Evolutionary conservation across 2,329 filamentous ascomycete genomes (phyloP).

Genomic region (Parastagonospora nodorum): DNA sequence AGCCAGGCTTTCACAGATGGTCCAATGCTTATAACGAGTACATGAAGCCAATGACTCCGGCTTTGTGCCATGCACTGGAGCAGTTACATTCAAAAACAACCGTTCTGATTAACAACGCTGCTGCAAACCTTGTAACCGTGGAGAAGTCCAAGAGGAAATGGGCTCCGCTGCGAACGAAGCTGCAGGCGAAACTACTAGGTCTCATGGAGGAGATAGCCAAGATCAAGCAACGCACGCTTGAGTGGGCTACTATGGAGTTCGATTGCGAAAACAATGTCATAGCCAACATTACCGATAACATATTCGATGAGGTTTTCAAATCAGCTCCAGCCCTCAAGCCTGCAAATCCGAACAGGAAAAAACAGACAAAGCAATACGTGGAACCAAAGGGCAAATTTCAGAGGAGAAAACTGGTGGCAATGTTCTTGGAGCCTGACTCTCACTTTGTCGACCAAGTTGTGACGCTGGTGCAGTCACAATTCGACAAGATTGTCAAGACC

Average conservation of each 20-base stretch:
- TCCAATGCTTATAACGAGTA: neutral
- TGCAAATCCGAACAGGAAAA: neutral
- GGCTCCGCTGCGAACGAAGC: neutral
- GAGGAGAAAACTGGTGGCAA: neutral
- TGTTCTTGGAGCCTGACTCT: neutral
- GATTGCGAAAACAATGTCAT: constrained; percentile 18
- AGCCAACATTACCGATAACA: constrained; percentile 11
- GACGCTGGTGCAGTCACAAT: neutral
- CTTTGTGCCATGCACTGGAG: constrained; percentile 4
- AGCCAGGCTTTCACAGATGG: constrained; percentile 18
- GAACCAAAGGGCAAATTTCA: neutral
- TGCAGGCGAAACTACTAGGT: constrained; percentile 8
- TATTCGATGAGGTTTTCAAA: constrained; percentile 16
- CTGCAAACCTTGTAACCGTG: constrained; percentile 18
- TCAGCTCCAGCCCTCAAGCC: neutral
- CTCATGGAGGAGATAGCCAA: constrained; percentile 10
- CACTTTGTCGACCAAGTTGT: neutral
- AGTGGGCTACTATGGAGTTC: constrained; percentile 15
- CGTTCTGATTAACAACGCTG: constrained; percentile 7
- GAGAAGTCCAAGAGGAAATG: constrained; percentile 24
- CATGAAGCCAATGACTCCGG: constrained; percentile 2
- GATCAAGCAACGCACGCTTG: neutral
- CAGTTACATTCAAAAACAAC: constrained; percentile 1
- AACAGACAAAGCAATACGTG: neutral
- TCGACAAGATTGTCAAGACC: neutral